Base-by-base conservation (phyloP, 441 rosid genomes). In the Gossypium davidsonii region DNA sequence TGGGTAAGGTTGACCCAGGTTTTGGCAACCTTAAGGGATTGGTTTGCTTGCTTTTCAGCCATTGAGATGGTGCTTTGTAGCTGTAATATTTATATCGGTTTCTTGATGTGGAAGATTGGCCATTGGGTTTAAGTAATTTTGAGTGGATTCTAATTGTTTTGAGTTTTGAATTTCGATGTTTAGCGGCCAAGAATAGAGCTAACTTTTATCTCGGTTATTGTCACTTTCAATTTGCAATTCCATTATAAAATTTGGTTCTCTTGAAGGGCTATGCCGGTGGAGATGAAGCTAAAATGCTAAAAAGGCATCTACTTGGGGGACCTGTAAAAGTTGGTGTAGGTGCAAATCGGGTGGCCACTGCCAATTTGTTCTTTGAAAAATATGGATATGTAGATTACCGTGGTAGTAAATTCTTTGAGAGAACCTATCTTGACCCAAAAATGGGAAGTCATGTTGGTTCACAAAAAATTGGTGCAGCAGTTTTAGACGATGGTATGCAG, bases 401-500 rank as follows among this genome's bases (percentile, higher is more conserved):
- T 63, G 34, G 21, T 28, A 28, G 26, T 72, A 25, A 31, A 70
- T 62, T 60, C 60, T 67, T 3, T 15, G 25, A 75, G 70, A 77
- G 59, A 58, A 63, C 34, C 23, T 55, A 57, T 70, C 58, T 70
- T 77, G 76, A 77, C 49, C 72, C 71, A 49, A 75, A 71, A 34
- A 73, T 37, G 34, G 71, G 74, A 72, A 61, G 63, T 55, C 49
- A 4, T 14, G 57, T 76, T 67, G 12, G 63, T 44, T 77, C 77
- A 0, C 72, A 79, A 20, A 71, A 82, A 74, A 79, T 93, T 31
- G 87, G 91, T 63, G 80, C 72, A 26, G 84, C 79, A 7, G 71
- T 93, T 75, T 80, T 93, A 46, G 98, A 91, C 82, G 97, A 91
- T 76, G 98, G 97, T 71, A 88, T 93, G 98, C 98, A 93, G 98